These are phyloP conservation scores for Grosmannia serpens DNA, from an alignment of 2,329 filamentous ascomycete genomes.

Conservation along the genomic window DNA sequence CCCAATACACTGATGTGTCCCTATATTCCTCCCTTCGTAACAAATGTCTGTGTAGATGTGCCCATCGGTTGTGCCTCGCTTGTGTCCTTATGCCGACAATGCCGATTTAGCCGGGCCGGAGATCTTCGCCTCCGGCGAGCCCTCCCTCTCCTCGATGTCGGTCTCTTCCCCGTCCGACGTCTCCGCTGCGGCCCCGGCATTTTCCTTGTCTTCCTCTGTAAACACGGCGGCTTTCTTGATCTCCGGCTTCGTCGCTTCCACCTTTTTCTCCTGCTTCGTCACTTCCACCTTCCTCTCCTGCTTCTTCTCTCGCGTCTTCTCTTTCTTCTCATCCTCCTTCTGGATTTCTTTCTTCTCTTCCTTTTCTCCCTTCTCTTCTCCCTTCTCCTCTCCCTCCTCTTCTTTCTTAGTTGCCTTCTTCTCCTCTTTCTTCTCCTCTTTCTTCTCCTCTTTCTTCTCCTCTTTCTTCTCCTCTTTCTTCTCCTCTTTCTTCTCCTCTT, in stretches of 20 bases:
- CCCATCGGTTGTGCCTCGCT: neutral
- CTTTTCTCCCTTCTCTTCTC: slow-evolving; percentile 11
- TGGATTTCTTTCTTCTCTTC: slow-evolving; percentile 11
- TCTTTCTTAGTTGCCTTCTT: slow-evolving; percentile 1
- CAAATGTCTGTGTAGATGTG: neutral
- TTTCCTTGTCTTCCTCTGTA: slow-evolving; percentile 15
- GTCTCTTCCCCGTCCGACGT: neutral
- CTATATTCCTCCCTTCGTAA: neutral
- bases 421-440: neutral
- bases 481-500: slow-evolving; percentile 10
- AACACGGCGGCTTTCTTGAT: slow-evolving; percentile 10
- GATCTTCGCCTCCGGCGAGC: neutral
- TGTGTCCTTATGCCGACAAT: neutral
- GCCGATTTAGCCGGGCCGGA: neutral
- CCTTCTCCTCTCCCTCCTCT: slow-evolving; percentile 7
- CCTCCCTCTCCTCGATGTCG: neutral
- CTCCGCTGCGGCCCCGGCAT: neutral
- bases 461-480: slow-evolving; percentile 4
- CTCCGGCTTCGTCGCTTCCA: neutral
- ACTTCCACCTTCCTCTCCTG: slow-evolving; percentile 12
- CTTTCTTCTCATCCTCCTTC: slow-evolving; percentile 2
- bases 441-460: slow-evolving; percentile 10
- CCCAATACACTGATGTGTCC: neutral
- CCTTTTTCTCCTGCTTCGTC: neutral
- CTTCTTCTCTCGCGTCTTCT: slow-evolving; percentile 6